Percentiles rank a stretch among this genome's conserved stretches.
Evolutionary conservation across 2,329 filamentous ascomycete species (phyloP).

Genomic region (Tetracladium maxilliforme): DNA sequence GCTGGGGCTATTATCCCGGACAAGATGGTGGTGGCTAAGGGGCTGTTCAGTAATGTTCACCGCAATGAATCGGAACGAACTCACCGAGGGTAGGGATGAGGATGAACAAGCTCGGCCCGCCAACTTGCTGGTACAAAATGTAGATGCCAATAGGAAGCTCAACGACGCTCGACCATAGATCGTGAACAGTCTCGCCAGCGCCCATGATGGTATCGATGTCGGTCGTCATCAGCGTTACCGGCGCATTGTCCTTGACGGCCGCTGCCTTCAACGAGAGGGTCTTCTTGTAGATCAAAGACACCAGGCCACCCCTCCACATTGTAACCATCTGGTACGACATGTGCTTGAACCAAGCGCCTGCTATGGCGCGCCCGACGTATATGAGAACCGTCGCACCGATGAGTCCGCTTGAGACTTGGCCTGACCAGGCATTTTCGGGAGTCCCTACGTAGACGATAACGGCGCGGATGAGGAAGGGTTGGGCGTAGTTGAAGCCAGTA

Average conservation of each 20-base stretch:
- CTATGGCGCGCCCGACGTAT: slow-evolving; percentile 22
- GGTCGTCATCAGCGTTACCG: slow-evolving; percentile 29
- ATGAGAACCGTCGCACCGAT: slow-evolving; percentile 25
- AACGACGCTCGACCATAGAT: slow-evolving; percentile 21
- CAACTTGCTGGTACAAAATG: slow-evolving; percentile 19
- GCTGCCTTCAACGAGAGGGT: slow-evolving; percentile 18
- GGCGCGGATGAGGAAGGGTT: slow-evolving; percentile 20
- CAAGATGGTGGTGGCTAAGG: too few relatives aligned
- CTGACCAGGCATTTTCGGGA: slow-evolving; percentile 11
- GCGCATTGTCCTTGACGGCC: slow-evolving; percentile 18
- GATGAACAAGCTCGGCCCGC: too few relatives aligned
- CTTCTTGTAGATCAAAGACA: slow-evolving; percentile 35
- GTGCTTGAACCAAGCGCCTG: slow-evolving; percentile 23
- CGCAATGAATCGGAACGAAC: too few relatives aligned
- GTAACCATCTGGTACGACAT: slow-evolving; percentile 23
- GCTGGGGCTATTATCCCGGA: too few relatives aligned
- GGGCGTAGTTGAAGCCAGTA: too few relatives aligned
- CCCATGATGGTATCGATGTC: slow-evolving; percentile 22
- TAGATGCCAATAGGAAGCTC: slow-evolving; percentile 21
- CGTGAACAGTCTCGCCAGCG: slow-evolving; percentile 14
- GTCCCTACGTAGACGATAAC: slow-evolving; percentile 17
- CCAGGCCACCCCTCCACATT: slow-evolving; percentile 23
- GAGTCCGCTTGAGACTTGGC: slow-evolving; percentile 22
- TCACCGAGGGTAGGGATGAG: slow-evolving; percentile 13
- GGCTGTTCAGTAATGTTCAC: too few relatives aligned